A percentile compares a stretch with the other conserved stretches of the same genome.
Conservation (phyloP, 225 moss, liverwort and hornwort genomes). For the Thuidium tamariscinum region DNA sequence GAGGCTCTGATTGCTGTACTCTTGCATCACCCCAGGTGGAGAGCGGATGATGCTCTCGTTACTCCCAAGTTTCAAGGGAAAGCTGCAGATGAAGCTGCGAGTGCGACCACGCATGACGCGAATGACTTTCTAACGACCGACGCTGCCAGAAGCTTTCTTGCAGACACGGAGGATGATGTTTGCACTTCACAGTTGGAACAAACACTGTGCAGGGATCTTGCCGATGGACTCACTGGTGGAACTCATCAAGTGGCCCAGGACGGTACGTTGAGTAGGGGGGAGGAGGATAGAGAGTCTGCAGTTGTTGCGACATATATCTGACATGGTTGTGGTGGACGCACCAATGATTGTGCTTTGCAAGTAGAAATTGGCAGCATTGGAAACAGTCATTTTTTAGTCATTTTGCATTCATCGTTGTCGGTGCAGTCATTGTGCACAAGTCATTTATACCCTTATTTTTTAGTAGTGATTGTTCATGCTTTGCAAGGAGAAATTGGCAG, state of each 20-base stretch:
- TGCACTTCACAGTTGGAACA: background rate
- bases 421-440: too few relatives aligned
- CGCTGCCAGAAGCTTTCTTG: constrained; percentile 41
- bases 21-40: constrained; percentile 39
- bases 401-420: too few relatives aligned
- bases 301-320: constrained; percentile 2
- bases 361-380: background rate
- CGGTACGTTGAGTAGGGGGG: background rate
- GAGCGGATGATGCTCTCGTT: background rate
- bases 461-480: too few relatives aligned
- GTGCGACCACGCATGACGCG: background rate
- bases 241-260: background rate
- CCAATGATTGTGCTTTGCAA: background rate
- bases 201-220: background rate
- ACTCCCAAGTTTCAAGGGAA: background rate
- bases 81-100: background rate
- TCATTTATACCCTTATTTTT: too few relatives aligned
- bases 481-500: background rate
- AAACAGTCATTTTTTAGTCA: too few relatives aligned
- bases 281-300: background rate
- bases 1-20: constrained; percentile 88
- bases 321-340: constrained; percentile 10
- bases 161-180: constrained; percentile 11
- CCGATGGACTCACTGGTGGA: background rate
- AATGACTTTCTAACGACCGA: constrained; percentile 24